These are phyloP conservation scores for Stagonosporopsis cucurbitacearum DNA, from an alignment of 2,329 filamentous ascomycete genomes.

Conservation along the genomic window DNA sequence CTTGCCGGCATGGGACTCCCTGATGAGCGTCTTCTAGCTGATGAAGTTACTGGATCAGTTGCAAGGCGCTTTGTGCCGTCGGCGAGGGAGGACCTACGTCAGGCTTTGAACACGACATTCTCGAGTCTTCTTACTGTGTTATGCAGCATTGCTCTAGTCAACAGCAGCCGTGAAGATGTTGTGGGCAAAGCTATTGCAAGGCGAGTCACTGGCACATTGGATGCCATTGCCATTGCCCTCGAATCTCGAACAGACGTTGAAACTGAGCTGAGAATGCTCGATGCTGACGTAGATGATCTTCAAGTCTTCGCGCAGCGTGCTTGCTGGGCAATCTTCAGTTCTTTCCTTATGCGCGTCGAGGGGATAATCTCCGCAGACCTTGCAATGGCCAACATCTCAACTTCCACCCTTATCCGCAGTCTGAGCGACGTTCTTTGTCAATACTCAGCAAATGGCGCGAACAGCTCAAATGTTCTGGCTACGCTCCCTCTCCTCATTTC, in stretches of 20 bases:
- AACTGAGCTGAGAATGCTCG: constrained; percentile 32
- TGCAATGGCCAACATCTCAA: constrained; percentile 14
- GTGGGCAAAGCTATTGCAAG: constrained; percentile 21
- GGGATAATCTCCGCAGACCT: constrained; percentile 16
- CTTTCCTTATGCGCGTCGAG: constrained; percentile 37
- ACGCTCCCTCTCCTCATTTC: constrained; percentile 41
- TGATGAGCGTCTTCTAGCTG: constrained; percentile 31
- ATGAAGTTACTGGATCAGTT: constrained; percentile 24
- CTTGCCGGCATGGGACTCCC: constrained; percentile 39
- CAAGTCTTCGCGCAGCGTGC: constrained; percentile 42
- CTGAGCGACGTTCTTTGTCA: constrained; percentile 33
- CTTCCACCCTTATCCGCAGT: constrained; percentile 17
- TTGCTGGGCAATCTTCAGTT: constrained; percentile 34
- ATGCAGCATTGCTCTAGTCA: constrained; percentile 42
- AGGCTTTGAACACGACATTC: constrained; percentile 45
- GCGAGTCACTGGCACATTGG: constrained; percentile 33
- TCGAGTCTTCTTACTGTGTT: constrained; percentile 45
- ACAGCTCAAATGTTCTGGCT: constrained; percentile 30
- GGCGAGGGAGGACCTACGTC: constrained; percentile 35
- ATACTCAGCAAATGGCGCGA: constrained; percentile 32
- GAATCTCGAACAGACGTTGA: constrained; percentile 32
- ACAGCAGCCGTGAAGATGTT: constrained; percentile 26
- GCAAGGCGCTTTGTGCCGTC: constrained; percentile 34
- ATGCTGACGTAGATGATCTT: constrained; percentile 31
- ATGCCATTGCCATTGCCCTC: constrained; percentile 34